These are phyloP conservation scores for Pulveroboletus frians DNA, from an alignment of 768 basidiomycete species.

Conservation along the genomic window DNA sequence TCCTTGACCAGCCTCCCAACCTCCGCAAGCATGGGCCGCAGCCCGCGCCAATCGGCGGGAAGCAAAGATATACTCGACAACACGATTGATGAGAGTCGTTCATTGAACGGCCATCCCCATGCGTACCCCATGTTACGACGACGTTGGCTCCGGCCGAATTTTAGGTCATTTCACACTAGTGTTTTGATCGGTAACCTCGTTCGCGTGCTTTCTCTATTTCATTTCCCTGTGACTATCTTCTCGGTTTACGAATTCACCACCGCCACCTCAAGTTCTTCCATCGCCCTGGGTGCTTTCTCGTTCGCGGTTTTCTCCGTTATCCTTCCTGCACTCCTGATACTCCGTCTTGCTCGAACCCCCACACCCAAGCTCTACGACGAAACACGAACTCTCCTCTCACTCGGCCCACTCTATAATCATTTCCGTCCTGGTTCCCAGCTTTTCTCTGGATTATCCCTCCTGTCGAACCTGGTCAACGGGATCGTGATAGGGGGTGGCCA, in stretches of 20 bases:
- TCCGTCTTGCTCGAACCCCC: slow-evolving; percentile 73
- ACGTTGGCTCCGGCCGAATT: slow-evolving; percentile 43
- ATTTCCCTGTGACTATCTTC: slow-evolving; percentile 90
- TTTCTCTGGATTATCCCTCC: slow-evolving; percentile 78
- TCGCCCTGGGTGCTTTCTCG: slow-evolving; percentile 75
- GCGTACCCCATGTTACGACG: slow-evolving; percentile 25
- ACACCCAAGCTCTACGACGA: slow-evolving; percentile 93
- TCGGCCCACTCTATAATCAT: slow-evolving; percentile 93
- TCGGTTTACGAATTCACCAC: slow-evolving; percentile 62
- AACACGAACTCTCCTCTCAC: slow-evolving; percentile 81
- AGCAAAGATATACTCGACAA: slow-evolving; percentile 51
- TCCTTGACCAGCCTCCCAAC: slow-evolving; percentile 14
- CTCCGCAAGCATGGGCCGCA: slow-evolving; percentile 27
- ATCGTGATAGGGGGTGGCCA: slow-evolving; percentile 87
- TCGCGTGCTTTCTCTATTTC: slow-evolving; percentile 86
- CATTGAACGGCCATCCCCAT: slow-evolving; percentile 23
- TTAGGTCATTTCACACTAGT: slow-evolving; percentile 75
- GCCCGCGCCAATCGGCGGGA: slow-evolving; percentile 38
- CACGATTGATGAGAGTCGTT: slow-evolving; percentile 27
- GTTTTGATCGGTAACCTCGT: slow-evolving; percentile 88
- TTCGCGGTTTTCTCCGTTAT: slow-evolving; percentile 77
- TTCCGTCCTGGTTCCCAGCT: slow-evolving; percentile 88
- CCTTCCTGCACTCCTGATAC: slow-evolving; percentile 67
- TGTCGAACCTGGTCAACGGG: slow-evolving; percentile 78
- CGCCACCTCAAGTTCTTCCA: slow-evolving; percentile 48